Percentiles rank a stretch among this genome's conserved stretches.
Evolutionary conservation across 2,329 filamentous ascomycete species (phyloP).

Genomic region (Sodiomyces alkalinus): DNA sequence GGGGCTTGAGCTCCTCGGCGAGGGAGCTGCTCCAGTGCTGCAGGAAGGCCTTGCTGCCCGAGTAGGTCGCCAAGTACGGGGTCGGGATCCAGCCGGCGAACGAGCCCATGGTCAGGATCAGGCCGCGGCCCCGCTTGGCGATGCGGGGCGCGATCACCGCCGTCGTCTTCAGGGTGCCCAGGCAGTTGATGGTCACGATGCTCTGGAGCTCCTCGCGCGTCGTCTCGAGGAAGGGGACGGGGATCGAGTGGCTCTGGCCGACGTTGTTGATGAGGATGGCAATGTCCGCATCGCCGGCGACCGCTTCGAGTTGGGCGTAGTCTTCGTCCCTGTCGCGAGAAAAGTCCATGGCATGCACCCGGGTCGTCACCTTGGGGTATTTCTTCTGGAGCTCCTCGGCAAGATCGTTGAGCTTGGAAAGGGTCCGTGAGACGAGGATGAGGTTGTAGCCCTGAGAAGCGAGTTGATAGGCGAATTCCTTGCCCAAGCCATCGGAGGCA

Average conservation of each 20-base stretch:
- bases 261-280: slow-evolving; percentile 94
- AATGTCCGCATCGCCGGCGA: slow-evolving; percentile 64
- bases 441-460: slow-evolving; percentile 89
- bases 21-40: slow-evolving; percentile 90
- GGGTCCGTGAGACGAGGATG: slow-evolving; percentile 87
- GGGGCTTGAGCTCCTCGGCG: slow-evolving; percentile 63
- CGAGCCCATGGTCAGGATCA: slow-evolving; percentile 94
- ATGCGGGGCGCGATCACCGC: slow-evolving; percentile 74
- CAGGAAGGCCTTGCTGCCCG: slow-evolving; percentile 93
- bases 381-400: slow-evolving; percentile 60
- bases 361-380: slow-evolving; percentile 52
- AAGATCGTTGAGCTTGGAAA: slow-evolving; percentile 71
- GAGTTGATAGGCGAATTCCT: slow-evolving; percentile 86
- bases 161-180: slow-evolving; percentile 78
- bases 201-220: slow-evolving; percentile 64
- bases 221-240: slow-evolving; percentile 75
- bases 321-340: slow-evolving; percentile 63
- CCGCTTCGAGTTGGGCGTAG: slow-evolving; percentile 56
- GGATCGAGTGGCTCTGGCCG: slow-evolving; percentile 84
- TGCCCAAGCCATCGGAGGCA: slow-evolving; percentile 90
- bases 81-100: slow-evolving; percentile 89
- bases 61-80: slow-evolving; percentile 88
- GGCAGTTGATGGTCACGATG: slow-evolving; percentile 92
- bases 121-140: slow-evolving; percentile 66
- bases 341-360: slow-evolving; percentile 85